A percentile compares a stretch with the other conserved stretches of the same genome.
phyloP scores from a whole-genome alignment of 306 rosid species.

The Cucumis cinereus region DNA sequence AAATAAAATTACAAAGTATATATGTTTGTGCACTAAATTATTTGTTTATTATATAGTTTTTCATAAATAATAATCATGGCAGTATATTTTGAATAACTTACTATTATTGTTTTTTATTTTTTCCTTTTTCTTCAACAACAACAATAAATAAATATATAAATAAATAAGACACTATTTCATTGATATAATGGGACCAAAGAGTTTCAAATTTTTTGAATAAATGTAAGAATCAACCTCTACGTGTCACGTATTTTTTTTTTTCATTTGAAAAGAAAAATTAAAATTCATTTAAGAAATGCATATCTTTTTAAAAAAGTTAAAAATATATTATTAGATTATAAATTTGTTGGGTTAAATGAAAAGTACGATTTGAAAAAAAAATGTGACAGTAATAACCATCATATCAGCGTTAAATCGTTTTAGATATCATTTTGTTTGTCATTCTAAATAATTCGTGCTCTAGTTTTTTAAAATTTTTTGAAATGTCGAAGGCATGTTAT shows the following conservation, averaged over 20 bases:
- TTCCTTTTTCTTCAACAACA: not conserved
- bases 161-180: not conserved
- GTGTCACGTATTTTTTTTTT: not conserved
- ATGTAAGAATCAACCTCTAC: not conserved
- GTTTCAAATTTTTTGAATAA: not conserved
- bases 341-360: too few species aligned
- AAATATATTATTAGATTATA: too few species aligned
- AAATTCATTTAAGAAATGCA: too few species aligned
- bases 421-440: too few species aligned
- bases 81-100: not conserved
- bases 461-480: too few species aligned
- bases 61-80: not conserved
- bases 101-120: not conserved
- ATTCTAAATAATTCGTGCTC: too few species aligned
- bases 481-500: too few species aligned
- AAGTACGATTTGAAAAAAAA: too few species aligned
- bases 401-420: not conserved
- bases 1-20: not conserved
- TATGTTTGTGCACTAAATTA: not conserved
- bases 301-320: too few species aligned
- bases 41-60: not conserved
- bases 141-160: too few species aligned
- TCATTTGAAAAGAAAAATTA: not conserved
- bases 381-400: not conserved
- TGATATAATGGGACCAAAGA: not conserved